phyloP scores from a whole-genome alignment of 257 asterid genomes.

The Ilex aquifolium region DNA sequence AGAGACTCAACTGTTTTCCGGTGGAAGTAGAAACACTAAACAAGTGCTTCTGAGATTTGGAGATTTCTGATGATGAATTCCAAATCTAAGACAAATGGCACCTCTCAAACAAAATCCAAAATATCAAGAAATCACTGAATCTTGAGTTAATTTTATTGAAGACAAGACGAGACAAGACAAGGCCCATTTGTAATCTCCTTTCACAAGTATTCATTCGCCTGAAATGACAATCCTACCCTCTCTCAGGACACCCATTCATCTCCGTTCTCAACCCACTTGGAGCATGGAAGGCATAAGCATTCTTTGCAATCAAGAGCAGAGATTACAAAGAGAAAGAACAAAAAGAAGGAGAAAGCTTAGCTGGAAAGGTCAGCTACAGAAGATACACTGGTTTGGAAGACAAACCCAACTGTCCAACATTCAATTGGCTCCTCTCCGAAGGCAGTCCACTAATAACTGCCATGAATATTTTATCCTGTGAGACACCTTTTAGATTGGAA shows the following conservation, averaged over 20 bases:
- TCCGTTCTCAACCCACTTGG: constrained; percentile 5
- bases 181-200: constrained; percentile 7
- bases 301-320: constrained; percentile 6
- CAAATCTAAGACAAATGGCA: constrained; percentile 5
- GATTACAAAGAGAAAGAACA: constrained; percentile 22
- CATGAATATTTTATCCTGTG: too few species aligned
- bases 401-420: constrained; percentile 23
- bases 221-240: constrained; percentile 30
- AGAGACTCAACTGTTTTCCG: too few species aligned
- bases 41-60: not conserved
- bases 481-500: too few species aligned
- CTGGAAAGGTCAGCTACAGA: constrained; percentile 19
- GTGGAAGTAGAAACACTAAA: too few species aligned
- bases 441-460: too few species aligned
- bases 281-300: constrained; percentile 16
- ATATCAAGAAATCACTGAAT: constrained; percentile 13
- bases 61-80: constrained; percentile 13
- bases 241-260: not conserved
- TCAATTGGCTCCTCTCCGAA: constrained; percentile 9
- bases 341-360: constrained; percentile 33
- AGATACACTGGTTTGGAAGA: constrained; percentile 4
- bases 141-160: constrained; percentile 13
- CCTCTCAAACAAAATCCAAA: constrained; percentile 13
- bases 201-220: constrained; percentile 13
- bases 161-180: constrained; percentile 6